These are phyloP conservation scores for Elaeagnus macrophylla DNA, from an alignment of 306 rosid species.

Conservation along the genomic window DNA sequence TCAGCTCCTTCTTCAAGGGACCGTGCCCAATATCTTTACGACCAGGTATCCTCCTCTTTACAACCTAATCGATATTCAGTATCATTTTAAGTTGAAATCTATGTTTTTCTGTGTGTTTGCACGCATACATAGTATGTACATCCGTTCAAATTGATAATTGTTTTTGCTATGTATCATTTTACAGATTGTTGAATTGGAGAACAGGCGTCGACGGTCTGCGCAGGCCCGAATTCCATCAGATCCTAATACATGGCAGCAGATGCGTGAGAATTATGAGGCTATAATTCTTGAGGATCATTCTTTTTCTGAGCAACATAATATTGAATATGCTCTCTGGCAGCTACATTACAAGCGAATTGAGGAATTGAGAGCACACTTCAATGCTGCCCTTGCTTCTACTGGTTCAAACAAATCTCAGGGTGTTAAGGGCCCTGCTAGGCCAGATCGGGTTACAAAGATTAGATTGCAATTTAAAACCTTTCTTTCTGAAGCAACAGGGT, in stretches of 20 bases:
- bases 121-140: too few relatives aligned
- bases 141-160: not conserved
- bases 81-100: too few relatives aligned
- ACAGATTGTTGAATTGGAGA: conserved; percentile 81
- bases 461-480: conserved; percentile 85
- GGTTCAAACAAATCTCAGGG: conserved; percentile 61
- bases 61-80: too few relatives aligned
- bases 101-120: not conserved
- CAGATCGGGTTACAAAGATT: conserved; percentile 67
- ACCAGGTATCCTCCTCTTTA: conserved; percentile 45
- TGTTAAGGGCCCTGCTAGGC: conserved; percentile 51
- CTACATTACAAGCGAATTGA: conserved; percentile 89
- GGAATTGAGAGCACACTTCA: conserved; percentile 67
- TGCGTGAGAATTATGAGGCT: conserved; percentile 90
- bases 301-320: conserved; percentile 74
- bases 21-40: conserved; percentile 71
- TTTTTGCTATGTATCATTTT: conserved; percentile 1
- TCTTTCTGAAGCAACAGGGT: conserved; percentile 94
- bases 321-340: conserved; percentile 85
- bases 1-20: conserved; percentile 71
- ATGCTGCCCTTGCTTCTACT: conserved; percentile 48
- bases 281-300: conserved; percentile 87
- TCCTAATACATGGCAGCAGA: conserved; percentile 89
- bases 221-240: conserved; percentile 88
- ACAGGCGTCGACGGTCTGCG: conserved; percentile 63